These are phyloP conservation scores for Exophiala aquamarina DNA, from an alignment of 2,329 filamentous ascomycete genomes.

Conservation along the genomic window DNA sequence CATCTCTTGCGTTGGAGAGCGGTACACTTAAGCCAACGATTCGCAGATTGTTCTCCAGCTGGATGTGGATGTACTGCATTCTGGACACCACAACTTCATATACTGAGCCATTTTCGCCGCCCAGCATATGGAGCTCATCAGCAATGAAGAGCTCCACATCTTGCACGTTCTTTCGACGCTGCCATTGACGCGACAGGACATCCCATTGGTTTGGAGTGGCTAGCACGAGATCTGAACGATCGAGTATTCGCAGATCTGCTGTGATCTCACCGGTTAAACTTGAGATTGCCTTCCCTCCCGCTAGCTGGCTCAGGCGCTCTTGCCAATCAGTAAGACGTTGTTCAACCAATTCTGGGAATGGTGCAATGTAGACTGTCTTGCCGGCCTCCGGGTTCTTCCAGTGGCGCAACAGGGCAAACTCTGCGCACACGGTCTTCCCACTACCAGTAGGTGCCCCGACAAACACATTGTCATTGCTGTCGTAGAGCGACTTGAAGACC, in stretches of 20 bases:
- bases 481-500: conserved; percentile 90
- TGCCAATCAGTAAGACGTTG: conserved; percentile 81
- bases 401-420: conserved; percentile 86
- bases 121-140: conserved; percentile 91
- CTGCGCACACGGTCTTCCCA: conserved; percentile 94
- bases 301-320: conserved; percentile 68
- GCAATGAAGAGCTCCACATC: conserved; percentile 88
- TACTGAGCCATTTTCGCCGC: conserved; percentile 79
- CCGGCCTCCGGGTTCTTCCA: conserved; percentile 73
- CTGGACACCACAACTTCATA: conserved; percentile 98
- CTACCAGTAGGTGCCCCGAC: conserved; percentile 90
- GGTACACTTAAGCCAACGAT: conserved; percentile 90
- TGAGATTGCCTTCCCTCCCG: conserved; percentile 83
- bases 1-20: conserved; percentile 85
- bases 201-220: conserved; percentile 97
- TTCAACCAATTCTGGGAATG: conserved; percentile 91
- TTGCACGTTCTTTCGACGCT: conserved; percentile 91
- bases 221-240: conserved; percentile 82
- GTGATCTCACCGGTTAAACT: conserved; percentile 93
- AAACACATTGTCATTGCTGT: conserved; percentile 90
- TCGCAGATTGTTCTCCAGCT: conserved; percentile 79
- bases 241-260: conserved; percentile 83
- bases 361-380: conserved; percentile 89
- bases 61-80: conserved; percentile 92
- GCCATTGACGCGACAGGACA: conserved; percentile 92